phyloP scores from a whole-genome alignment of 305 asterid genomes.

The Fraxinus floribunda region DNA sequence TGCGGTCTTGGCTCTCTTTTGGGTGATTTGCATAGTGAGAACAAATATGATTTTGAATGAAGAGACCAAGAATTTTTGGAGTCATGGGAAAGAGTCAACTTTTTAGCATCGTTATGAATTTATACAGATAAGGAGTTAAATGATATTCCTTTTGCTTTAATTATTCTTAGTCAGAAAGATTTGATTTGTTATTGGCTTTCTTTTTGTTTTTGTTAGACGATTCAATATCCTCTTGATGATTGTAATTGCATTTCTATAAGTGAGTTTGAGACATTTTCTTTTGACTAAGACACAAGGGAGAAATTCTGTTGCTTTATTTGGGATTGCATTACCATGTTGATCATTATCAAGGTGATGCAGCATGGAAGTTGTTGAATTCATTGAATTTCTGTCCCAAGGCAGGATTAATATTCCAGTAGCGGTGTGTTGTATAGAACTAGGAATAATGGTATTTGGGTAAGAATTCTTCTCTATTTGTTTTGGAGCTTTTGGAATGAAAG shows the following conservation, averaged over 20 bases:
- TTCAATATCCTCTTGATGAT: not conserved
- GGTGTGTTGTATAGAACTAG: not conserved
- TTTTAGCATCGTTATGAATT: not conserved
- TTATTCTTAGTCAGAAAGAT: not conserved
- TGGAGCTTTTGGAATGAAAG: not conserved
- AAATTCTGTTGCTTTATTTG: not conserved
- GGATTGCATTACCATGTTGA: constrained; percentile 8
- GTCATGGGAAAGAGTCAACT: not conserved
- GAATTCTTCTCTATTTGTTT: not conserved
- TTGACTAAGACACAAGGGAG: constrained; percentile 4
- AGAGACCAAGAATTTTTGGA: not conserved
- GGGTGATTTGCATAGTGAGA: not conserved
- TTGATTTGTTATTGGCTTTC: not conserved
- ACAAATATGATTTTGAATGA: not conserved
- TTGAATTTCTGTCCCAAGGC: not conserved
- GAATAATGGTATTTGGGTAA: not conserved
- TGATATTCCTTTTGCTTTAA: not conserved
- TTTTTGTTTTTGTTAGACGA: not conserved
- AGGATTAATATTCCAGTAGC: not conserved
- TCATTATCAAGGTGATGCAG: constrained; percentile 2
- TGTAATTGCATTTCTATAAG: not conserved
- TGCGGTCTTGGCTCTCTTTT: not conserved
- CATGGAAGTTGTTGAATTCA: not conserved
- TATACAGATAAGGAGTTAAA: not conserved
- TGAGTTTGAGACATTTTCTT: not conserved